These are phyloP conservation scores for Chytridium lagenaria DNA, from an alignment of 371 early-diverging fungal species.

Conservation along the genomic window DNA sequence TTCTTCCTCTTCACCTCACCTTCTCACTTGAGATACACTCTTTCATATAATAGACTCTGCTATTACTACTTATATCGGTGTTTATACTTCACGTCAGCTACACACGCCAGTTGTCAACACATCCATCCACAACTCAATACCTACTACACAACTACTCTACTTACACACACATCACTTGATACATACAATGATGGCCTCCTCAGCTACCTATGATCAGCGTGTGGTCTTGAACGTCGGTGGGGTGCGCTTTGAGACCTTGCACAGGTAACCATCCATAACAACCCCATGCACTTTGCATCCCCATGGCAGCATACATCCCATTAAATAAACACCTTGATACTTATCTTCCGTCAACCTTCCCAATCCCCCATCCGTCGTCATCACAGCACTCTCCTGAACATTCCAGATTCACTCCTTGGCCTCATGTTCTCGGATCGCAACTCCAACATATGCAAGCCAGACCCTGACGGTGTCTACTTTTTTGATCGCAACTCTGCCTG, in stretches of 20 bases:
- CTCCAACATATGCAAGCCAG: constrained; percentile 1
- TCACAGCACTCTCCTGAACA: background rate
- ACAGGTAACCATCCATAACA: background rate
- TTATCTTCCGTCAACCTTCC: background rate
- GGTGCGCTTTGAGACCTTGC: constrained; percentile 6
- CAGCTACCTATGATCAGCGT: background rate
- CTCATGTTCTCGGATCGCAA: constrained; percentile 12
- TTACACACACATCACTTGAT: no score
- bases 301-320: background rate
- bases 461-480: constrained; percentile 16
- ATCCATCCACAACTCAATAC: no score
- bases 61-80: no score
- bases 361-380: background rate
- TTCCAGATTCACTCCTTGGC: constrained; percentile 13
- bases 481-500: constrained; percentile 18
- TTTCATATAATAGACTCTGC: no score
- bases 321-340: background rate
- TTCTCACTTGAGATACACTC: no score
- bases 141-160: no score
- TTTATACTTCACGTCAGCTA: no score
- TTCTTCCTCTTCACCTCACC: no score
- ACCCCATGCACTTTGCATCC: background rate
- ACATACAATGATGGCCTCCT: no score
- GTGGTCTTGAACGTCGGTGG: constrained; percentile 19
- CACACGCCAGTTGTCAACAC: no score